These are phyloP conservation scores for Pseudopithomyces chartarum DNA, from an alignment of 2,329 filamentous ascomycete genomes.

Conservation along the genomic window DNA sequence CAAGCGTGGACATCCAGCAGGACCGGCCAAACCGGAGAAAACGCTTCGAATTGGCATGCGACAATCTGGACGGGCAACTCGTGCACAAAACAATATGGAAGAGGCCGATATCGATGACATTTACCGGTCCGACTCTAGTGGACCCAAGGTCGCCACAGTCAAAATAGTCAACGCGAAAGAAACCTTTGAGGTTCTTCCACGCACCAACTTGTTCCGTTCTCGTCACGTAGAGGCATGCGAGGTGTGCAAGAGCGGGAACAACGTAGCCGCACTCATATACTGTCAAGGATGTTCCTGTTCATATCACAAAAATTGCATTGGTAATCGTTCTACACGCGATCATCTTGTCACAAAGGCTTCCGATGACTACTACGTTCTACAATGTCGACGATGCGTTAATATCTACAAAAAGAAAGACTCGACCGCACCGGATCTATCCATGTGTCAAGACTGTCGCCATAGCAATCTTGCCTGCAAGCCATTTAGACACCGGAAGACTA, in stretches of 20 bases:
- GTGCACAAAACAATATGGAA: constrained; percentile 54
- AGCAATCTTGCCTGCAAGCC: constrained; percentile 72
- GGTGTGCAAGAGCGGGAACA: constrained; percentile 66
- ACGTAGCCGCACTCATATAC: constrained; percentile 74
- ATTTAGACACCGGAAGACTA: constrained; percentile 73
- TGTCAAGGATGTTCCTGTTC: constrained; percentile 89
- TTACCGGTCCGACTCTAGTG: constrained; percentile 51
- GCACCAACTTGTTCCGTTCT: constrained; percentile 68
- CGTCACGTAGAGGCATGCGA: constrained; percentile 75
- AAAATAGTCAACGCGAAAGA: constrained; percentile 71
- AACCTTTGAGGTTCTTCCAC: constrained; percentile 67
- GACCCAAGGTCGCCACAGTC: constrained; percentile 47
- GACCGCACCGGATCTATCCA: constrained; percentile 70
- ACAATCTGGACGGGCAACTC: constrained; percentile 52
- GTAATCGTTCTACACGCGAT: constrained; percentile 73
- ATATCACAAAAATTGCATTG: constrained; percentile 84
- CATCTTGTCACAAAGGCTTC: constrained; percentile 87
- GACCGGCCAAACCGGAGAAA: constrained; percentile 20
- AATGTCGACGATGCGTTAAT: constrained; percentile 85
- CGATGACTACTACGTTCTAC: constrained; percentile 78
- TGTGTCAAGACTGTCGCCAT: constrained; percentile 72
- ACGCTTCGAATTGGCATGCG: constrained; percentile 37
- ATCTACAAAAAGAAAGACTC: constrained; percentile 69
- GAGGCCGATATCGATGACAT: constrained; percentile 66
- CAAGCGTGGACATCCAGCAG: constrained; percentile 31